Conservation (phyloP, 2,329 filamentous ascomycete species). For the Daldinia sp. region DNA sequence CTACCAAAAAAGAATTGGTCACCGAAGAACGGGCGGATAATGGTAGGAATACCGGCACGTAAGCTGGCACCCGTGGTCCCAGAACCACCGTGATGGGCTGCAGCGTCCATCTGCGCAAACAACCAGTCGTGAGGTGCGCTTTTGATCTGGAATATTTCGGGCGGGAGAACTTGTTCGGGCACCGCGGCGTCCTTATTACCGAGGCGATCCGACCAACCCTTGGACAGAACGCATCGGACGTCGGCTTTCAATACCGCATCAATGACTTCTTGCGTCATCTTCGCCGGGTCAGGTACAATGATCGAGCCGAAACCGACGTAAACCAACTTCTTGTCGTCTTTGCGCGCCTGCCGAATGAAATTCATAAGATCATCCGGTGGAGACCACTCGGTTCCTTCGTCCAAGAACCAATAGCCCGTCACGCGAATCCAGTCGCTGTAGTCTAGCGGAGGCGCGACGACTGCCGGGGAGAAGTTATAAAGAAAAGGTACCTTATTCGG, state of each 20-base stretch:
- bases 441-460: slow-evolving; percentile 93
- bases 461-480: slow-evolving; percentile 94
- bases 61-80: slow-evolving; percentile 95
- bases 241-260: slow-evolving; percentile 91
- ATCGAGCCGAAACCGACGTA: slow-evolving; percentile 98
- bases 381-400: slow-evolving; percentile 73
- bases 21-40: slow-evolving; percentile 96
- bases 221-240: slow-evolving; percentile 92
- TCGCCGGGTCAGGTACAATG: slow-evolving; percentile 86
- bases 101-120: slow-evolving; percentile 91
- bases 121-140: slow-evolving; percentile 96
- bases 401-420: slow-evolving; percentile 97
- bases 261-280: slow-evolving; percentile 91
- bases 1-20: slow-evolving; percentile 97
- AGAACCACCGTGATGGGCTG: slow-evolving; percentile 91
- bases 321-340: slow-evolving; percentile 87
- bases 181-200: slow-evolving; percentile 50
- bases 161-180: slow-evolving; percentile 73
- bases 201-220: slow-evolving; percentile 91
- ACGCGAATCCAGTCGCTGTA: slow-evolving; percentile 98
- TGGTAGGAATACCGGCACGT: slow-evolving; percentile 88
- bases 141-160: slow-evolving; percentile 87
- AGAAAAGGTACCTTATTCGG: slow-evolving; percentile 97
- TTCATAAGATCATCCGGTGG: slow-evolving; percentile 78
- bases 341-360: slow-evolving; percentile 85